Percentiles rank a stretch among this genome's conserved stretches.
These are phyloP conservation scores for Gossypium lobatum DNA, from an alignment of 441 rosid genomes.

Conservation along the genomic window DNA sequence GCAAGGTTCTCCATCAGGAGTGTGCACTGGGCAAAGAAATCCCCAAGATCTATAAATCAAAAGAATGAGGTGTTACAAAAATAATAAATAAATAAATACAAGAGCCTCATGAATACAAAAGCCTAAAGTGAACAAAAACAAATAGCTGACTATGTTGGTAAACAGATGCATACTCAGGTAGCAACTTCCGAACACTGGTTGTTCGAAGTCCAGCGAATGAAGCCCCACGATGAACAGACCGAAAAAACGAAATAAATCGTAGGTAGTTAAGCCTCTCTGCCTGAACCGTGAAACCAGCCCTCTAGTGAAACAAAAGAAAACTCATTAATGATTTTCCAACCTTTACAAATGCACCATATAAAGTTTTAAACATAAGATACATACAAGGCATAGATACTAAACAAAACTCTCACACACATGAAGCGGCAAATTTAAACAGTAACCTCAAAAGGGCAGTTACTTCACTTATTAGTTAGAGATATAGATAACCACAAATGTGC, in stretches of 20 bases:
- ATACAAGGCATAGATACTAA: background rate
- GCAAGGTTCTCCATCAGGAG: conserved; percentile 99
- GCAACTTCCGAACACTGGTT: conserved; percentile 91
- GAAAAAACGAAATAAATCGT: conserved; percentile 87
- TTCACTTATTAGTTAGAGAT: background rate
- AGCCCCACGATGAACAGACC: conserved; percentile 95
- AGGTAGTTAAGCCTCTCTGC: conserved; percentile 97
- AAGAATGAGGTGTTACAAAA: conserved; percentile 9
- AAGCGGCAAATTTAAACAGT: background rate
- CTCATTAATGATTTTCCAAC: conserved; percentile 7
- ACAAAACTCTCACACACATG: background rate
- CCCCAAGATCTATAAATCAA: conserved; percentile 82
- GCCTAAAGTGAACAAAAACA: conserved; percentile 10
- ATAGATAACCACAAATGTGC: background rate
- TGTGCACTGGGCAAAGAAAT: conserved; percentile 97
- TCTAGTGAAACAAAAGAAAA: conserved; percentile 39
- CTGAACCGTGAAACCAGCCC: conserved; percentile 93
- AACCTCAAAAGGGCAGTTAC: background rate
- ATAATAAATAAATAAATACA: background rate
- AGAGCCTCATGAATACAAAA: background rate
- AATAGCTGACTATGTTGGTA: conserved; percentile 7
- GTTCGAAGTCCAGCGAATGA: conserved; percentile 96
- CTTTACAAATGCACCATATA: background rate
- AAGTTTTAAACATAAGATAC: background rate
- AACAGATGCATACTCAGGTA: conserved; percentile 71